phyloP scores from a whole-genome alignment of 2,329 filamentous ascomycete genomes.

The Ilyonectria mors-panacis region DNA sequence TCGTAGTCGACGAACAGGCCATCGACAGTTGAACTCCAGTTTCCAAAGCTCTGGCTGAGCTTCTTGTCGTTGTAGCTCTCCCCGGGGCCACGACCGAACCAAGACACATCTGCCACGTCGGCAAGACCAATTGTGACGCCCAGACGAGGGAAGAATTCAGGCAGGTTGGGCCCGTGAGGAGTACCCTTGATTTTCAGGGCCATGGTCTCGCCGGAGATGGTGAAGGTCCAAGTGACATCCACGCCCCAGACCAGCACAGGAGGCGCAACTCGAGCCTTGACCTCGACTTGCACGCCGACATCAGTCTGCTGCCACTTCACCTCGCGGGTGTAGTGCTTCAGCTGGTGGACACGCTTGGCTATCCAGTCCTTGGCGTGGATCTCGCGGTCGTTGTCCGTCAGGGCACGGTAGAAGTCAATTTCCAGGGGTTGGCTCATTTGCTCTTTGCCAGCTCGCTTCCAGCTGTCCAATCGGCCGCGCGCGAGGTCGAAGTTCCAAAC shows the following conservation, averaged over 20 bases:
- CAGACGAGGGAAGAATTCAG: constrained; percentile 73
- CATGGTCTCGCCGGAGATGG: constrained; percentile 64
- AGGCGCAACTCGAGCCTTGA: constrained; percentile 71
- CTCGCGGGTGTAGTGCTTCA: constrained; percentile 58
- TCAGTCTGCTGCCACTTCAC: constrained; percentile 52
- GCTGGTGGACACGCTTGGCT: constrained; percentile 62
- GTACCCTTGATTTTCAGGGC: constrained; percentile 65
- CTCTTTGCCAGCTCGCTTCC: constrained; percentile 56
- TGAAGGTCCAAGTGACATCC: constrained; percentile 67
- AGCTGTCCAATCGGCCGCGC: constrained; percentile 59
- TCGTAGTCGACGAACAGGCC: constrained; percentile 74
- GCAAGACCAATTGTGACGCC: constrained; percentile 68
- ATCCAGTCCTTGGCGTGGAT: constrained; percentile 72
- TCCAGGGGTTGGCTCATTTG: constrained; percentile 61
- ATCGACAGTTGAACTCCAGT: constrained; percentile 63
- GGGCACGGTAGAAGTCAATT: constrained; percentile 74
- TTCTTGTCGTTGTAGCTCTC: constrained; percentile 79
- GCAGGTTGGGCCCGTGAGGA: constrained; percentile 64
- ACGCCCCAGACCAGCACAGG: constrained; percentile 75
- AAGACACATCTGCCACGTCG: constrained; percentile 61
- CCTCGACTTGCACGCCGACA: constrained; percentile 57
- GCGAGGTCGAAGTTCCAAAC: constrained; percentile 62
- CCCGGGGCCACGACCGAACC: constrained; percentile 75
- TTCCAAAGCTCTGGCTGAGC: constrained; percentile 70
- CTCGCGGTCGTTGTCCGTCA: constrained; percentile 76